Evolutionary conservation across 192 early-diverging fungal species (phyloP), one percentile per base, ranked within the genome.

Genomic region (Phycomyces blakesleeanus): DNA sequence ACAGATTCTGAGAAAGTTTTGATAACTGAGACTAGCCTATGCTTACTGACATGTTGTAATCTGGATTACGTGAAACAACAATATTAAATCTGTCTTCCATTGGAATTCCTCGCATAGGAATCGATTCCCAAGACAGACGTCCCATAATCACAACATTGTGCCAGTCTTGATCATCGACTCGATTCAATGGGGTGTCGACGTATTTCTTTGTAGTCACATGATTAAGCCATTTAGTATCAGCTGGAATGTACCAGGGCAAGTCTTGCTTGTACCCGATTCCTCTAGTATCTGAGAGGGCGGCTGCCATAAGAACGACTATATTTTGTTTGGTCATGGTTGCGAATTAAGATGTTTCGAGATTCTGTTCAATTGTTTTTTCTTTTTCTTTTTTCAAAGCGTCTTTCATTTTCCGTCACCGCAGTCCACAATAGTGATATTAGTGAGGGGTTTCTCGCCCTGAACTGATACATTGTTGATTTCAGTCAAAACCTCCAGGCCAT

Each of bases 141-240:
- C 96, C 96, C 91, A 98, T 92, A 64, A 98, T 91, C 41, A 92
- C 89, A 1, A 88, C 88, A 73, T 98, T 98, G 27, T 66, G 26
- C 44, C 60, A 52, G 24, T 49, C 25, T 15, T 49, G 27, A 11
- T 29, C n/a, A n/a, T n/a, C 11, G 26, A 29, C 20, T 8, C 5
- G n/a, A 26, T 38, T 27, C 18, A 0, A 3, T 2, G 20, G 0
- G 15, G 25, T 20, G 5, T 25, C 18, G 7, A 7, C 8, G 38
- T 61, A 57, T 29, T 34, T 15, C 21, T 68, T 55, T 3, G 74
- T 84, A 6, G 95, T 94, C 15, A 94, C 64, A 8, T 59, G 55
- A 49, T 77, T 73, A 73, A 98, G 96, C 71, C 81, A 94, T 15
- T 68, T 67, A 87, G 93, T 86, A 74, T 98, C 96, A 25, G 70